phyloP scores from a whole-genome alignment of 73 alveolate genomes.

The Stentor roeselii region DNA sequence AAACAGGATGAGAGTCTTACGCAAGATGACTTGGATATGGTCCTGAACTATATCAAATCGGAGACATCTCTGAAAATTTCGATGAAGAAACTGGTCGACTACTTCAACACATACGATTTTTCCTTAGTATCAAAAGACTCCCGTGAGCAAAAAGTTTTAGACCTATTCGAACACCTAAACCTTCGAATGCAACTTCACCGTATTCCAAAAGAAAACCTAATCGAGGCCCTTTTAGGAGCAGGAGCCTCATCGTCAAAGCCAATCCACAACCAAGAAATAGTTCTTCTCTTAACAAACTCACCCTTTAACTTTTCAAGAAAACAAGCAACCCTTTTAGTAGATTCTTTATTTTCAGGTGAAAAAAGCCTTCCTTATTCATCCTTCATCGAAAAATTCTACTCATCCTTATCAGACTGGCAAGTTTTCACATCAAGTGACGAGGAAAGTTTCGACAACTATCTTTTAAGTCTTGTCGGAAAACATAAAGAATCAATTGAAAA shows the following conservation, averaged over 20 bases:
- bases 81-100: background rate
- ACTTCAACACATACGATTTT: background rate
- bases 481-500: background rate
- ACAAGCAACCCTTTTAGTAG: background rate
- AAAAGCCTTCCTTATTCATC: background rate
- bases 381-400: background rate
- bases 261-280: background rate
- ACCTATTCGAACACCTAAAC: background rate
- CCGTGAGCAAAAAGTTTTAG: background rate
- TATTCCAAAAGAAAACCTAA: background rate
- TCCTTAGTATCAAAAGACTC: background rate
- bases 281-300: background rate
- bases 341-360: slow-evolving; percentile 3
- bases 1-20: background rate
- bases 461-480: background rate
- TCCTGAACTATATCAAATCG: background rate
- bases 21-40: background rate
- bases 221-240: background rate
- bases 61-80: background rate
- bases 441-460: background rate
- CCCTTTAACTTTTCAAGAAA: background rate
- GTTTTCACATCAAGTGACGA: background rate
- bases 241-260: background rate
- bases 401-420: background rate
- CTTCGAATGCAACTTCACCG: slow-evolving; percentile 21